phyloP scores from a whole-genome alignment of 108 stramenopile genomes.

The Stephanodiscus minutulus region DNA sequence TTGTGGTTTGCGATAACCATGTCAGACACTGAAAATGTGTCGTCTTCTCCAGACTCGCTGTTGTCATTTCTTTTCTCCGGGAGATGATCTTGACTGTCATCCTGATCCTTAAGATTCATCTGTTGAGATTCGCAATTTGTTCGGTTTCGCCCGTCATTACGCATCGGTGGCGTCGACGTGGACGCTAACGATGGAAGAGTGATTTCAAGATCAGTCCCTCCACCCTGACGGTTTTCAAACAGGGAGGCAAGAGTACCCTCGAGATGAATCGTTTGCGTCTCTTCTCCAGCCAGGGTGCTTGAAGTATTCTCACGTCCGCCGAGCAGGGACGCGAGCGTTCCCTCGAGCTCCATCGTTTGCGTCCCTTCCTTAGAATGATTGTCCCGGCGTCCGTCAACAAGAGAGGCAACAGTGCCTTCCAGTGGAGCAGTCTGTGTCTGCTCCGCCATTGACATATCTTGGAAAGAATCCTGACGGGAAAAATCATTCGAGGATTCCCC shows the following conservation, averaged over 20 bases:
- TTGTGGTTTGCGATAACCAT: neutral
- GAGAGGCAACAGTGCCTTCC: constrained; percentile 19
- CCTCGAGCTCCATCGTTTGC: constrained; percentile 42
- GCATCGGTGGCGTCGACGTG: neutral
- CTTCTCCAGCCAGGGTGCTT: constrained; percentile 20
- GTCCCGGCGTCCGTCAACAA: constrained; percentile 5
- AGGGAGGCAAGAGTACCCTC: constrained; percentile 29
- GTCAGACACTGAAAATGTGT: neutral
- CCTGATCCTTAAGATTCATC: constrained; percentile 30
- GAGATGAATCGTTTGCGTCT: constrained; percentile 37
- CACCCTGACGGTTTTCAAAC: constrained; percentile 7
- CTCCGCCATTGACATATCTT: constrained; percentile 40
- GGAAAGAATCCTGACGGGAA: constrained; percentile 10
- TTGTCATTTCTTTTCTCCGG: neutral
- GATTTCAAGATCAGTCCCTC: constrained; percentile 14
- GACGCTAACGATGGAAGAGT: constrained; percentile 17
- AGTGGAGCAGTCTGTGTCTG: constrained; percentile 48
- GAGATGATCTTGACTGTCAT: constrained; percentile 20
- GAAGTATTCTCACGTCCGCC: constrained; percentile 35
- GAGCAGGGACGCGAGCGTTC: constrained; percentile 28
- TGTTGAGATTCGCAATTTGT: constrained; percentile 25
- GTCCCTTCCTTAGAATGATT: constrained; percentile 16
- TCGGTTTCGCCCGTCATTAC: neutral
- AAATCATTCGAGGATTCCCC: neutral
- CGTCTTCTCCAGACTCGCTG: constrained; percentile 6